A percentile compares a stretch with the other conserved stretches of the same genome.
Evolutionary conservation across 352 stramenopile species (phyloP).

Genomic region (Phytophthora melonis): DNA sequence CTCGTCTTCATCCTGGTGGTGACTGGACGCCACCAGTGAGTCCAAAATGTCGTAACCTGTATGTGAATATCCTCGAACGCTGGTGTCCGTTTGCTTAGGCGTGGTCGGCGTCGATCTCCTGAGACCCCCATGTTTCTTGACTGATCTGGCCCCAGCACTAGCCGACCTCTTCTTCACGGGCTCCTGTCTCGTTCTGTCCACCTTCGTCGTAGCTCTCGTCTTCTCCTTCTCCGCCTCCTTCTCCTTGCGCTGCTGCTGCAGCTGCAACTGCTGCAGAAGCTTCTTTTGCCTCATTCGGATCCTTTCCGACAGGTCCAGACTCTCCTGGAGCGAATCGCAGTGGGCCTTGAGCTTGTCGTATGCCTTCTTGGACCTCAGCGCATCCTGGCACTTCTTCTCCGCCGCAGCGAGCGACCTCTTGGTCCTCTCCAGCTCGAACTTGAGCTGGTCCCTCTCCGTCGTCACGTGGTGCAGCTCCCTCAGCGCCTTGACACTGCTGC

Average conservation of each 20-base stretch:
- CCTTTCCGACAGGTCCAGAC: conserved; percentile 81
- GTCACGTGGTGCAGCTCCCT: conserved; percentile 74
- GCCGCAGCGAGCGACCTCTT: conserved; percentile 49
- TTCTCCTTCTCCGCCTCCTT: neutral
- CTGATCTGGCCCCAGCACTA: conserved; percentile 12
- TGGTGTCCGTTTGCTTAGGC: conserved; percentile 1
- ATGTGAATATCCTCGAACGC: conserved; percentile 11
- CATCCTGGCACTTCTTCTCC: conserved; percentile 64
- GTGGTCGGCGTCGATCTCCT: conserved; percentile 6
- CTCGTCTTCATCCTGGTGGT: conserved; percentile 27
- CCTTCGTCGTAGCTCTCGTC: neutral
- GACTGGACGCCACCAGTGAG: conserved; percentile 39
- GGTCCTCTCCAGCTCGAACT: conserved; percentile 76
- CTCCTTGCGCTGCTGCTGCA: conserved; percentile 61
- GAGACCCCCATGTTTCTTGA: conserved; percentile 7
- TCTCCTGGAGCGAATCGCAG: conserved; percentile 81
- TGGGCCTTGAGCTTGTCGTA: conserved; percentile 80
- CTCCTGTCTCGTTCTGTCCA: too few species aligned
- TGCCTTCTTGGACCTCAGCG: conserved; percentile 55
- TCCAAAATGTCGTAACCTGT: conserved; percentile 52
- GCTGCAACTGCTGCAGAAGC: conserved; percentile 73
- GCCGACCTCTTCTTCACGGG: conserved; percentile 24
- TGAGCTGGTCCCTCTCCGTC: conserved; percentile 80
- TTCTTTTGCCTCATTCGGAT: conserved; percentile 85
- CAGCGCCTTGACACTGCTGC: conserved; percentile 41